Base-by-base conservation (phyloP, 495 filamentous ascomycete genomes). In the Saxophila tyrrhenica region DNA sequence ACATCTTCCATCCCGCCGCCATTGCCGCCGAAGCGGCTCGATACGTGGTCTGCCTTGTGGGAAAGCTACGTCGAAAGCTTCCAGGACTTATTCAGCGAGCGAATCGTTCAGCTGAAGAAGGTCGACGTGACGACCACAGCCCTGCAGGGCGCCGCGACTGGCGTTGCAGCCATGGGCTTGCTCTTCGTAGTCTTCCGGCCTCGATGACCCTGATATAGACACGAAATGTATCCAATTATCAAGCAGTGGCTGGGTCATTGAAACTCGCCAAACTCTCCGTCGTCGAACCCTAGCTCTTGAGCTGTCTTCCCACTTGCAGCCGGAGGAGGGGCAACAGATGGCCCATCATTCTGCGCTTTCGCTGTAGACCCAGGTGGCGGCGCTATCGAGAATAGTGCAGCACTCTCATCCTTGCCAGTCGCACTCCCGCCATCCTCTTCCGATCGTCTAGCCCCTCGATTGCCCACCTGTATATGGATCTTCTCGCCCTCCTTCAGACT, bases 401-500 rank as follows among this genome's bases (percentile, higher is more conserved):
- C 41, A 38, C 46, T 29, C 24, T 62, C 58, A 22, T 55, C 39
- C 32, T 24, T 21, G 10, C 19, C 50, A 2, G 51, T 2, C 1
- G 39, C 2, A 24, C 46, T 29, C 45, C 52, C 56, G 8, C 41
- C 52, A 45, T 41, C 39, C 19, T 56, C 55, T 20, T 52, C 58
- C 21, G 57, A 59, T 41, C 60, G 54, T 35, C 56, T 60, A 9
- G 59, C 48, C 24, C 65, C 66, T 49, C 57, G 59, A 3, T 63
- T 63, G 10, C 79, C 83, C 54, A 89, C 69, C 65, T 85, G 87
- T 45, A 92, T 79, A 39, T 81, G 85, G 49, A 92, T 91, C 2
- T 84, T 91, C 73, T 92, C 83, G 10, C 87, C 87, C 54, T 87
- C 85, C 69, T 91, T 91, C 45, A 92, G 62, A 52, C 82, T 85